Evolutionary conservation across 129 eudicot species (phyloP).

Genomic region (Lactuca saligna): DNA sequence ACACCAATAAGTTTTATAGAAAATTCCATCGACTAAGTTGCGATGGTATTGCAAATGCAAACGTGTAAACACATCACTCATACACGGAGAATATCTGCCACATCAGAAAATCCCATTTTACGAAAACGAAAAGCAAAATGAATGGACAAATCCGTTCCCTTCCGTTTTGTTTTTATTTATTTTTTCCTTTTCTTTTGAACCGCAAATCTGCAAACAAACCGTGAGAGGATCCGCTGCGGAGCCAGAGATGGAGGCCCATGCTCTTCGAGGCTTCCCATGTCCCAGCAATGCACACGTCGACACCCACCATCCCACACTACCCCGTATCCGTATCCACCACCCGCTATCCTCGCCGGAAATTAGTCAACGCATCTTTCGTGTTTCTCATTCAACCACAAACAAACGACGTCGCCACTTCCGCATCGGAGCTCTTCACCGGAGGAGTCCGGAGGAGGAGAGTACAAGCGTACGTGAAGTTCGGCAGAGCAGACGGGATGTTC

Average conservation of each 20-base stretch:
- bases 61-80: conserved; percentile 34
- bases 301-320: conserved; percentile 8
- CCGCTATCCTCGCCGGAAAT: conserved; percentile 32
- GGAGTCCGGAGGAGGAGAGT: conserved; percentile 23
- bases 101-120: conserved; percentile 27
- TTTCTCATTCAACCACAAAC: neutral
- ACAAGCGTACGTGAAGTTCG: conserved; percentile 23
- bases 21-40: neutral
- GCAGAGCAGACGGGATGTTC: conserved; percentile 54
- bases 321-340: conserved; percentile 25
- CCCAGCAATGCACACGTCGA: conserved; percentile 35
- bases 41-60: conserved; percentile 21
- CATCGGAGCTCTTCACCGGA: conserved; percentile 25
- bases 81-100: conserved; percentile 21
- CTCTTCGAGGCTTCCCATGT: conserved; percentile 35
- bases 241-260: conserved; percentile 50
- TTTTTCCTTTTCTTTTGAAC: neutral
- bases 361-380: conserved; percentile 11
- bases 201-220: conserved; percentile 16
- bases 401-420: conserved; percentile 42
- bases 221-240: neutral
- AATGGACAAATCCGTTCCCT: conserved; percentile 12
- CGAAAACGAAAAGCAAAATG: conserved; percentile 10
- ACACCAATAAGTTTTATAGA: neutral
- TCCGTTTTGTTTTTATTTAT: neutral